phyloP scores from a whole-genome alignment of 1,284 basidiomycete species.

The Sporisorium iseilematis-ciliati region DNA sequence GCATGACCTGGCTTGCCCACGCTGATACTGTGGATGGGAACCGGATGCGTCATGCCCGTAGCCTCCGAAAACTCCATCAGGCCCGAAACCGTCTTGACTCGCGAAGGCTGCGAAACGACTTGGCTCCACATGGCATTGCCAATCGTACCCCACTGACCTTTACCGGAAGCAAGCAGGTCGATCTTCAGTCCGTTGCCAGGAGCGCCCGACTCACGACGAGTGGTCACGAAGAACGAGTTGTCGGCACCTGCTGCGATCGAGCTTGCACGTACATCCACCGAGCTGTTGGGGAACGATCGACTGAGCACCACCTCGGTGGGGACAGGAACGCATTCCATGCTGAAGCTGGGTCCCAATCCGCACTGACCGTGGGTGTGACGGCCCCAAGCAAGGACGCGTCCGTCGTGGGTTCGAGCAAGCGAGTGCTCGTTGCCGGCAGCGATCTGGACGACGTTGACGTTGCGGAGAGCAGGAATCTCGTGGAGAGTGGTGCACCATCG shows the following conservation, averaged over 20 bases:
- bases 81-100: slow-evolving; percentile 85
- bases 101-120: slow-evolving; percentile 79
- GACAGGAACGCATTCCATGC: slow-evolving; percentile 80
- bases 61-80: slow-evolving; percentile 73
- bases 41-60: slow-evolving; percentile 72
- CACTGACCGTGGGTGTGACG: slow-evolving; percentile 76
- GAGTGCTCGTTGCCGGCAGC: slow-evolving; percentile 80
- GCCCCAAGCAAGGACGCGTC: slow-evolving; percentile 77
- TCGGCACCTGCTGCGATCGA: slow-evolving; percentile 61
- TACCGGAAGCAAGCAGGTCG: slow-evolving; percentile 84
- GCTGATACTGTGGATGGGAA: slow-evolving; percentile 79
- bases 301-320: slow-evolving; percentile 87
- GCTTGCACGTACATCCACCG: slow-evolving; percentile 48
- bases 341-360: slow-evolving; percentile 80
- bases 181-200: slow-evolving; percentile 36
- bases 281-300: slow-evolving; percentile 75
- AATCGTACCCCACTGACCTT: slow-evolving; percentile 86
- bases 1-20: slow-evolving; percentile 78
- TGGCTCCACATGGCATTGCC: slow-evolving; percentile 85
- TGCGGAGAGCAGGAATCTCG: slow-evolving; percentile 82
- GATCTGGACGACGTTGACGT: slow-evolving; percentile 78
- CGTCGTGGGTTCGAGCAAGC: slow-evolving; percentile 76
- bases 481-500: slow-evolving; percentile 81
- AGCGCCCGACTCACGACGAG: slow-evolving; percentile 18
- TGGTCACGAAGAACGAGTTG: slow-evolving; percentile 64